phyloP scores from a whole-genome alignment of 192 early-diverging fungal genomes.

The Podochytrium sp. region DNA sequence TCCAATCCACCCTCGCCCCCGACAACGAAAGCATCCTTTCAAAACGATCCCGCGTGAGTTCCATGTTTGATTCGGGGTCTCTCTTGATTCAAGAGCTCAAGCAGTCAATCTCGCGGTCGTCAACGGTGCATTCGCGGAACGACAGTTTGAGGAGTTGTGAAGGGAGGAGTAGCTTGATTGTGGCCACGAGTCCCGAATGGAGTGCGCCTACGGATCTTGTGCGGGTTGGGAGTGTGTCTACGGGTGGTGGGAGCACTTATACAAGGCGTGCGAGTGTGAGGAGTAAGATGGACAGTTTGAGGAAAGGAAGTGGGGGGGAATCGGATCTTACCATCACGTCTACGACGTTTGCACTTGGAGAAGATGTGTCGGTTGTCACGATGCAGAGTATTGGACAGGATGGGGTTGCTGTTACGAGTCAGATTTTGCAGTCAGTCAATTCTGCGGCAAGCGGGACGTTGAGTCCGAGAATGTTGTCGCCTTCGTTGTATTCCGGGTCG shows the following conservation, averaged over 20 bases:
- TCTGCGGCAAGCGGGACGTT: not conserved
- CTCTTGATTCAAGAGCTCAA: too few species aligned
- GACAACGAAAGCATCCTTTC: too few species aligned
- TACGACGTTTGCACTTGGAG: constrained; percentile 19
- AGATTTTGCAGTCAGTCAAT: not conserved
- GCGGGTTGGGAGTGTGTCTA: not conserved
- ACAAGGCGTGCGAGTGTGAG: not conserved
- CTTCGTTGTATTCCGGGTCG: too few species aligned
- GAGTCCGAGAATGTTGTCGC: too few species aligned
- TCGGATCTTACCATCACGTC: not conserved
- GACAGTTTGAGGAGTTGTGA: not conserved
- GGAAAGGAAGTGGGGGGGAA: too few species aligned
- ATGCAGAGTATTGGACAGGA: constrained; percentile 23
- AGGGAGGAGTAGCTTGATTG: constrained; percentile 4
- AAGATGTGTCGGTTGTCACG: constrained; percentile 20
- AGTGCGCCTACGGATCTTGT: constrained; percentile 23
- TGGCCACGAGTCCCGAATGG: constrained; percentile 28
- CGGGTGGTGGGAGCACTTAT: not conserved
- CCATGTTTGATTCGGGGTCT: too few species aligned
- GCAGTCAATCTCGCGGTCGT: too few species aligned
- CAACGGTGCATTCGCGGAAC: too few species aligned
- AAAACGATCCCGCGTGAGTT: too few species aligned
- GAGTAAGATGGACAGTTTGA: not conserved
- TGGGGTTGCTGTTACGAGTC: constrained; percentile 1
- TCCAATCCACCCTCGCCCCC: too few species aligned